Evolutionary conservation across 2,329 filamentous ascomycete species (phyloP), one percentile per base, ranked within the genome.

Genomic region (Clathrospora elynae): DNA sequence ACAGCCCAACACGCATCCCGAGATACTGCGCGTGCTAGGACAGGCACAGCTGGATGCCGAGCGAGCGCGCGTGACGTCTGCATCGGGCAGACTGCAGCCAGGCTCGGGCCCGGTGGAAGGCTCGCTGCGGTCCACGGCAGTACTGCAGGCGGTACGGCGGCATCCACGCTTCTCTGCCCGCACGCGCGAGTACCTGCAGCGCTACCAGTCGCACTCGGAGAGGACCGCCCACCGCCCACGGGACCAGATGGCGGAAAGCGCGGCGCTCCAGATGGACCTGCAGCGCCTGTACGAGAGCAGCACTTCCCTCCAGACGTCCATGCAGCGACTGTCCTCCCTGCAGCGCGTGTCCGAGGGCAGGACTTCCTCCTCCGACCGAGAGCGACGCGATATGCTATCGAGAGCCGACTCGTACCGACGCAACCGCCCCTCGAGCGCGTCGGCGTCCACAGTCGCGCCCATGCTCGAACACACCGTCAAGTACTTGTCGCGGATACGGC

Each of bases 401-500:
- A 26, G 60, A 9, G 47, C 58, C 6, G 61, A 65, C 19, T 59
- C 59, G 19, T 65, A 59, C 37, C 53, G 61, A 6, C 49, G 62
- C 17, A 54, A 46, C 52, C 64, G n/a, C n/a, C 55, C 46, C 58
- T 63, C 33, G 61, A 66, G 22, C 59, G 62, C 34, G 23, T 37
- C 48, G 10, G 43, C 63, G 12, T 25, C 64, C 3, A 13, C 57
- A 6, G 53, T 59, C 3, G 67, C 69, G 24, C 64, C 69, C 10
- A 65, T 71, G 35, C 62, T 86, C 36, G 80, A 83, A 57, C 78
- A 80, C 52, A 78, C 80, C 1, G 79, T 86, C 56, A 78, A 75
- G 55, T 86, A 86, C 61, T 74, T 86, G 11, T 78, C 81, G 40
- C 74, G 76, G 37, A 70, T 86, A 49, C 79, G 81, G 11, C 73